phyloP scores from a whole-genome alignment of 192 early-diverging fungal species.

The Entophlyctis luteolus region DNA sequence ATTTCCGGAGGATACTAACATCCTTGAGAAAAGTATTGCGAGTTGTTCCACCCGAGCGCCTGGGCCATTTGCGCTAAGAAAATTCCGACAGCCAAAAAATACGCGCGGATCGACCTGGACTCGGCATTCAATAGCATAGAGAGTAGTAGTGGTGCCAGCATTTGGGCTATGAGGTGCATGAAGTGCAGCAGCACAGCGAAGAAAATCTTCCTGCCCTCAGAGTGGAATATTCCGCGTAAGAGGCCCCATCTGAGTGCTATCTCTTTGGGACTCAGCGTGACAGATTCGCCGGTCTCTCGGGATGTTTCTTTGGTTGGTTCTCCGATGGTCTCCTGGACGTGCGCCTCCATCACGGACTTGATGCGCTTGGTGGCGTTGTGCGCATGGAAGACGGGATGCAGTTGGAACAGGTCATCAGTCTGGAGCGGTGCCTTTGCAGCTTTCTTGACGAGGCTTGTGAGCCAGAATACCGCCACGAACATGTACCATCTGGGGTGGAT shows the following conservation, averaged over 20 bases:
- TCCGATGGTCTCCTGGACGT: neutral
- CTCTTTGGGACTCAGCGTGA: neutral
- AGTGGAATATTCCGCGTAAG: neutral
- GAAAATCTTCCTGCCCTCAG: neutral
- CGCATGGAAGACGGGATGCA: constrained; percentile 2
- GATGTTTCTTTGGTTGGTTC: neutral
- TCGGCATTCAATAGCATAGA: neutral
- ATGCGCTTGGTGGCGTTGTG: neutral
- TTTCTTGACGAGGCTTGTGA: neutral
- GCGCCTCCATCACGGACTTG: neutral
- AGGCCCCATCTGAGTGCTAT: constrained; percentile 5
- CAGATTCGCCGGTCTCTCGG: neutral
- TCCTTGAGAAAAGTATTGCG: constrained; percentile 11
- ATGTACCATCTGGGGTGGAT: constrained; percentile 1
- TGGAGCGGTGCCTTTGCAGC: constrained; percentile 1
- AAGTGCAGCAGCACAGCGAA: neutral
- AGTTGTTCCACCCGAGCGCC: constrained; percentile 23
- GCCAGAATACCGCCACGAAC: neutral
- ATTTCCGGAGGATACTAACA: neutral
- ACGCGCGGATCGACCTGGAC: neutral
- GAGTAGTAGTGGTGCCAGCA: constrained; percentile 1
- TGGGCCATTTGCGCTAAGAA: constrained; percentile 7
- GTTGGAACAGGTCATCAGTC: neutral
- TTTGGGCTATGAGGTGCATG: neutral
- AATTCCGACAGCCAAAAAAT: neutral